Percentiles rank a stretch among this genome's conserved stretches.
Conservation (phyloP, 2,329 filamentous ascomycete species). For the Rhynchosporium secalis region DNA sequence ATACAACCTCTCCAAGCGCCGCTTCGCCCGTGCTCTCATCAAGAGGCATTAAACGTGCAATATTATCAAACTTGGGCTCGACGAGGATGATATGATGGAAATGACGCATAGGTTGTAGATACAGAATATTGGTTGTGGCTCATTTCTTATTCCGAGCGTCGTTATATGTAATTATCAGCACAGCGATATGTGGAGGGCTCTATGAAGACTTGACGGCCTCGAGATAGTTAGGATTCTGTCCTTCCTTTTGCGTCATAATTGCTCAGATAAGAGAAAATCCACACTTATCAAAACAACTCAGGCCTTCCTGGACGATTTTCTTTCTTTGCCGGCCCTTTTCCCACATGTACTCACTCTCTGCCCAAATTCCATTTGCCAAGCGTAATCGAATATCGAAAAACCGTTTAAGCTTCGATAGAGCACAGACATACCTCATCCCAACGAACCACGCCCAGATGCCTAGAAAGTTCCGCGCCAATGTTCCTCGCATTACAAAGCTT, state of each 20-base stretch:
- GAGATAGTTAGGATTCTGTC: conserved; percentile 27
- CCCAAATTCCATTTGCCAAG: neutral
- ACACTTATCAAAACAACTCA: conserved; percentile 24
- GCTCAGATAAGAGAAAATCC: conserved; percentile 23
- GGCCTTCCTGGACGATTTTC: too few relatives aligned
- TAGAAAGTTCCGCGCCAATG: neutral
- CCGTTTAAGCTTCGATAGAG: neutral
- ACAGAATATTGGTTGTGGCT: conserved; percentile 17
- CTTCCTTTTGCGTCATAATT: conserved; percentile 19
- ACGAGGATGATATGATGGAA: neutral
- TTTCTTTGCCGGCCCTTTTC: too few relatives aligned
- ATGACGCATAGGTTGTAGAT: conserved; percentile 14
- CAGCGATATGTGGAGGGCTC: conserved; percentile 4
- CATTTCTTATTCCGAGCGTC: neutral
- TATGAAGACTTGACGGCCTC: neutral
- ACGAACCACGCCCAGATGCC: neutral
- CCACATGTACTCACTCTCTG: neutral
- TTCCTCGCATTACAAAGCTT: conserved; percentile 3
- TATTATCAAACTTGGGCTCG: neutral
- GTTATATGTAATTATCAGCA: conserved; percentile 10
- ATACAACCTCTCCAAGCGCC: conserved; percentile 46
- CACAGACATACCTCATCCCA: neutral
- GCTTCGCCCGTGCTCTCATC: conserved; percentile 37
- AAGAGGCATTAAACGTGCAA: conserved; percentile 26
- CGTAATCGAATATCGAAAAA: neutral